A percentile compares a stretch with the other conserved stretches of the same genome.
phyloP scores from a whole-genome alignment of 2,329 filamentous ascomycete species.

The Hypomyces perniciosus region DNA sequence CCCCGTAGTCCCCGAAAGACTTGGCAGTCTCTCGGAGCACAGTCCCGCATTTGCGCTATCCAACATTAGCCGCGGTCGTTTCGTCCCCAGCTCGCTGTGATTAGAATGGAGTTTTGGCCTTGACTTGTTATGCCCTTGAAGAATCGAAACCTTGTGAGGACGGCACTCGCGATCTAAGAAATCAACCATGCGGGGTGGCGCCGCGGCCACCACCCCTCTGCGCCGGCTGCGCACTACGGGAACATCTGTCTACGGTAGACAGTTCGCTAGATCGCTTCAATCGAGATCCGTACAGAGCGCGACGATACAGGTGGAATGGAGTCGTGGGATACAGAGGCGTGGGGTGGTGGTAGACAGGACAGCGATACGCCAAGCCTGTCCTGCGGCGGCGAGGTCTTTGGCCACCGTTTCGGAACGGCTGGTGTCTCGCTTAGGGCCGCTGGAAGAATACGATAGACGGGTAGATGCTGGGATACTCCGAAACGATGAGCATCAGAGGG shows the following conservation, averaged over 20 bases:
- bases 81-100: background rate
- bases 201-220: slow-evolving; percentile 11
- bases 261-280: slow-evolving; percentile 2
- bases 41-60: background rate
- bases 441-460: slow-evolving; percentile 81
- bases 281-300: background rate
- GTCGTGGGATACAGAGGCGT: background rate
- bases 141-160: background rate
- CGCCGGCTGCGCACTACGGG: slow-evolving; percentile 15
- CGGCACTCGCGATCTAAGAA: background rate
- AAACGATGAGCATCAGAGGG: slow-evolving; percentile 87
- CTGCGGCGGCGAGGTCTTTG: slow-evolving; percentile 19
- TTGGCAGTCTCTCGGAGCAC: background rate
- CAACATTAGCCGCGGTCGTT: background rate
- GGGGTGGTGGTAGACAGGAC: background rate
- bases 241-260: slow-evolving; percentile 3
- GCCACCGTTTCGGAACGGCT: slow-evolving; percentile 22
- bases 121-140: background rate
- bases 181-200: slow-evolving; percentile 16
- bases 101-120: too few relatives aligned
- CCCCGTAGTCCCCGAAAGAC: background rate
- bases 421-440: slow-evolving; percentile 54
- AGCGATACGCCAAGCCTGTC: background rate
- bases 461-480: slow-evolving; percentile 68
- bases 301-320: slow-evolving; percentile 1